A percentile compares a stretch with the other conserved stretches of the same genome.
These are phyloP conservation scores for Crassisporium funariophilum DNA, from an alignment of 768 basidiomycete genomes.

Conservation along the genomic window DNA sequence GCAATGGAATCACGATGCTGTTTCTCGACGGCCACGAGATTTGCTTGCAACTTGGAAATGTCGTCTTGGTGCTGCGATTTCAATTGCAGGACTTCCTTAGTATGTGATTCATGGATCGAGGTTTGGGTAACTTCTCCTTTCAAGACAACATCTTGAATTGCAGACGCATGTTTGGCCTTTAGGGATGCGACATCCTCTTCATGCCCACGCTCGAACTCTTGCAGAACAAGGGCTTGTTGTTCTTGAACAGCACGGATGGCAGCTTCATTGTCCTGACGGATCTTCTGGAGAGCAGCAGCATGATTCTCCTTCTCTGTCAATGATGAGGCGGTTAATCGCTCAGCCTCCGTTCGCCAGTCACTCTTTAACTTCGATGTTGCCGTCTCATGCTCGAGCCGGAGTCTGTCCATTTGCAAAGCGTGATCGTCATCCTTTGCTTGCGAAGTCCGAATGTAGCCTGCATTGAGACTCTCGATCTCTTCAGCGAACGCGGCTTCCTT, in stretches of 20 bases:
- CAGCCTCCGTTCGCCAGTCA: slow-evolving; percentile 54
- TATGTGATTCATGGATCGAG: slow-evolving; percentile 11
- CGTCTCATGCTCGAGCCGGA: slow-evolving; percentile 62
- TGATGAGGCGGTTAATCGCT: slow-evolving; percentile 47
- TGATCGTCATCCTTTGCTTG: slow-evolving; percentile 65
- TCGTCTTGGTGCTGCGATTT: slow-evolving; percentile 52
- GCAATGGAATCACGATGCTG: slow-evolving; percentile 23
- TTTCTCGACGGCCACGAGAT: slow-evolving; percentile 19
- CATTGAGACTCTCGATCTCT: slow-evolving; percentile 66
- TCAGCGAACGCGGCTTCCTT: slow-evolving; percentile 68
- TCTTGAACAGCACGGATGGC: slow-evolving; percentile 49
- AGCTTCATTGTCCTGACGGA: slow-evolving; percentile 51
- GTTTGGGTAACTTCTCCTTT: slow-evolving; percentile 12
- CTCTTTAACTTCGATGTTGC: slow-evolving; percentile 52
- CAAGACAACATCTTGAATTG: slow-evolving; percentile 32
- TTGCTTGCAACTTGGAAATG: slow-evolving; percentile 40
- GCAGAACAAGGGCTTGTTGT: slow-evolving; percentile 55
- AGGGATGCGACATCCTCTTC: slow-evolving; percentile 54
- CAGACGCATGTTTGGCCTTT: slow-evolving; percentile 47
- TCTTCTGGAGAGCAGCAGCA: slow-evolving; percentile 31
- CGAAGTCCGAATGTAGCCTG: slow-evolving; percentile 58
- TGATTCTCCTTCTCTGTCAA: slow-evolving; percentile 47
- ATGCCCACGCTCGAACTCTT: slow-evolving; percentile 58
- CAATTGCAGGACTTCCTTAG: slow-evolving; percentile 13
- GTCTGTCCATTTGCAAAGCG: slow-evolving; percentile 55